Percentiles rank a stretch among this genome's conserved stretches.
phyloP scores from a whole-genome alignment of 441 rosid species.

The Manihot esculenta region DNA sequence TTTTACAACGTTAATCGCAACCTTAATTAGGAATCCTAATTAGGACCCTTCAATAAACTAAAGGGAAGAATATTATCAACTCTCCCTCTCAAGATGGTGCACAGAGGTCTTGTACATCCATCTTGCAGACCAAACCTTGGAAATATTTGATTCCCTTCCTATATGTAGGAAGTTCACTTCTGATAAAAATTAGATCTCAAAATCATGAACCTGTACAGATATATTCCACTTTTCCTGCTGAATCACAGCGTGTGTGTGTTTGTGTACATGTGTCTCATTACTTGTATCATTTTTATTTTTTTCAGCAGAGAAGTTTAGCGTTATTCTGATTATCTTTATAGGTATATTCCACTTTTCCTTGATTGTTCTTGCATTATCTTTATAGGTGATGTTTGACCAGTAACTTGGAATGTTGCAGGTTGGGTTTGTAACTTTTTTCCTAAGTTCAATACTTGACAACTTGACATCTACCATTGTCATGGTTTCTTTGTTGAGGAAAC shows the following conservation, averaged over 20 bases:
- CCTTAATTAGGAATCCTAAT: too few relatives aligned
- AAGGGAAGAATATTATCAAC: too few relatives aligned
- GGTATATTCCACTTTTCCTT: too few relatives aligned
- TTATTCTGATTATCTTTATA: too few relatives aligned
- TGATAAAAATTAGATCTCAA: not conserved
- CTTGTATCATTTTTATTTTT: conserved; percentile 13
- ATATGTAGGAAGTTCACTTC: too few relatives aligned
- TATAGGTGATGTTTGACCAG: conserved; percentile 20
- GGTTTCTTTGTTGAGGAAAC: conserved; percentile 90
- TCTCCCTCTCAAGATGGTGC: not conserved
- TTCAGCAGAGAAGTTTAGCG: not conserved
- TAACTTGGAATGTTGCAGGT: conserved; percentile 51
- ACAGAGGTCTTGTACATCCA: too few relatives aligned
- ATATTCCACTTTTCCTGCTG: not conserved
- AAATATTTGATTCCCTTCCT: too few relatives aligned
- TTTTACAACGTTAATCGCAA: too few relatives aligned
- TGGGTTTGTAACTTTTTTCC: conserved; percentile 87
- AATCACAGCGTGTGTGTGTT: not conserved
- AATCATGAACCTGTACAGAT: not conserved
- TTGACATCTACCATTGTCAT: conserved; percentile 88
- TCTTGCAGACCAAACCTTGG: too few relatives aligned
- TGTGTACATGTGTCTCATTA: not conserved
- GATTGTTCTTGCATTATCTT: not conserved
- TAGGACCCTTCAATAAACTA: too few relatives aligned
- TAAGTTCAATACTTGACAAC: conserved; percentile 85